A percentile compares a stretch with the other conserved stretches of the same genome.
These are phyloP conservation scores for Phaeotremella fagi DNA, from an alignment of 768 basidiomycete species.

Conservation along the genomic window DNA sequence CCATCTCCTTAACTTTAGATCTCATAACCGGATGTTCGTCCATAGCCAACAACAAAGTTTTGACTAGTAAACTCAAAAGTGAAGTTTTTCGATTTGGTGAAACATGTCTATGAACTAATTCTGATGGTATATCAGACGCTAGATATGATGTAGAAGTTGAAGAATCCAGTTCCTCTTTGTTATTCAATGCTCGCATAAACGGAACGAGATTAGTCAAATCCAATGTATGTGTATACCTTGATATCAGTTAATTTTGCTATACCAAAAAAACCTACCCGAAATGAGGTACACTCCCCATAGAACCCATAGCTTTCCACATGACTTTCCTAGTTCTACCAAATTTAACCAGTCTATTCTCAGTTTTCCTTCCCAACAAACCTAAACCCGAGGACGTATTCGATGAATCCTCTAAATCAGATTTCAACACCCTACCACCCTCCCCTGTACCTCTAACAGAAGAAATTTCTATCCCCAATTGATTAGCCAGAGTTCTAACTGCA, in stretches of 20 bases:
- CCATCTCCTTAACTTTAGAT: constrained; percentile 19
- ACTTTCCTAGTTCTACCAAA: constrained; percentile 41
- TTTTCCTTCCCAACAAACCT: neutral
- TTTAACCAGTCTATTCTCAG: constrained; percentile 17
- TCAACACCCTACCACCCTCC: constrained; percentile 28
- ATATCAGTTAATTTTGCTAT: neutral
- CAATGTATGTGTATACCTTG: constrained; percentile 41
- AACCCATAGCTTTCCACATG: constrained; percentile 36
- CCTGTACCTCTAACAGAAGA: constrained; percentile 19
- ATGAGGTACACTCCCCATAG: constrained; percentile 34
- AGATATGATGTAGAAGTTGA: constrained; percentile 18
- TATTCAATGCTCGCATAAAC: constrained; percentile 26
- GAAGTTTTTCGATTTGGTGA: constrained; percentile 17
- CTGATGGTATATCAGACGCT: constrained; percentile 31
- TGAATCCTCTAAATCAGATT: constrained; percentile 22
- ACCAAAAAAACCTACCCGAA: constrained; percentile 31
- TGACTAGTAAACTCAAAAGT: constrained; percentile 34
- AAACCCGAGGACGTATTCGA: neutral
- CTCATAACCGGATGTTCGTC: constrained; percentile 44
- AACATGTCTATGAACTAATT: constrained; percentile 6
- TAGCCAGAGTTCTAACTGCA: constrained; percentile 35
- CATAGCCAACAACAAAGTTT: constrained; percentile 32
- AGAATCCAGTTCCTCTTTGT: neutral
- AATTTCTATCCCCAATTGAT: constrained; percentile 25
- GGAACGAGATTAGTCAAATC: constrained; percentile 36